These are phyloP conservation scores for Jatropha multifida DNA, from an alignment of 441 rosid genomes.

Conservation along the genomic window DNA sequence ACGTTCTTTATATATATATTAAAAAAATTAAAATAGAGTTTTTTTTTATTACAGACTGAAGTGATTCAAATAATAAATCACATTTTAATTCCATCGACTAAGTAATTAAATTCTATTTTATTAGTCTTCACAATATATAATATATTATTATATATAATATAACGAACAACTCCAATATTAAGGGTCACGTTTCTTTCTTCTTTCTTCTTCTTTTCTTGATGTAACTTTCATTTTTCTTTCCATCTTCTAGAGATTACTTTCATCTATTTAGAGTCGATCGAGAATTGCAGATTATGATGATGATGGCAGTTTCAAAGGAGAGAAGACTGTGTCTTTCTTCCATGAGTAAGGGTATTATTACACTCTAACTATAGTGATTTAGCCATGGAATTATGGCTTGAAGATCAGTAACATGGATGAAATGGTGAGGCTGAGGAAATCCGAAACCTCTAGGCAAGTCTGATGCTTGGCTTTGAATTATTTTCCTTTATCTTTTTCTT, in stretches of 20 bases:
- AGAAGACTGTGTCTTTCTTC: constrained; percentile 11
- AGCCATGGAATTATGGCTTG: constrained; percentile 21
- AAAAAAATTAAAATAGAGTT: background rate
- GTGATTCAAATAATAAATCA: too few relatives aligned
- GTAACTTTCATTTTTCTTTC: background rate
- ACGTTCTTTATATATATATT: background rate
- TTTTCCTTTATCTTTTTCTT: background rate
- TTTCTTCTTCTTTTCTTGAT: background rate
- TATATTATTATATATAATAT: constrained; percentile 16
- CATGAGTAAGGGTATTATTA: background rate
- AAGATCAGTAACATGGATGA: background rate
- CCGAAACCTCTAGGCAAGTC: constrained; percentile 60
- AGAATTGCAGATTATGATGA: background rate
- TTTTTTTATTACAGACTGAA: background rate
- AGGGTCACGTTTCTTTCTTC: constrained; percentile 12
- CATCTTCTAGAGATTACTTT: too few relatives aligned
- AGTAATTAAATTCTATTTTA: background rate
- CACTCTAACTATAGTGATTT: background rate
- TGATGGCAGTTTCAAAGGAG: constrained; percentile 13
- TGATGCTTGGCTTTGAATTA: constrained; percentile 54
- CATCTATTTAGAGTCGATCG: background rate
- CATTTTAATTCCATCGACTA: too few relatives aligned
- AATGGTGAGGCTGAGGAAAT: constrained; percentile 30
- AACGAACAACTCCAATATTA: constrained; percentile 15
- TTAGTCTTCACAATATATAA: background rate